Conservation (phyloP, 2,329 filamentous ascomycete genomes). For the Neopestalotiopsis sp. region DNA sequence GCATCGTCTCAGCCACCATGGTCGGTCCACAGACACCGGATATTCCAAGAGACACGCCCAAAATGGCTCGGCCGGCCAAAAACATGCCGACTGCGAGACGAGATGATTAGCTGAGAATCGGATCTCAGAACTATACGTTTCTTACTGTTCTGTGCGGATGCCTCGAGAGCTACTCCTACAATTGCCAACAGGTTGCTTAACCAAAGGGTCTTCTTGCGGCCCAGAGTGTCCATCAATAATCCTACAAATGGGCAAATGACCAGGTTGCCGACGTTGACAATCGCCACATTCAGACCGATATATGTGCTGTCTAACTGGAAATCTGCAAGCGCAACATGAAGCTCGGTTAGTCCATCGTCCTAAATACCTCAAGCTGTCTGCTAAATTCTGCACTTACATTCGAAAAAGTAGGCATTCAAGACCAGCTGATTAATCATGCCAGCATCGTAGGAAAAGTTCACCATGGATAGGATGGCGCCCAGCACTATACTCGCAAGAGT, state of each 20-base stretch:
- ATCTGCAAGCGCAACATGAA: neutral
- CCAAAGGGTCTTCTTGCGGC: neutral
- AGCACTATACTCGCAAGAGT: neutral
- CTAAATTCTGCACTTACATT: neutral
- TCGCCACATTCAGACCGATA: slow-evolving; percentile 1
- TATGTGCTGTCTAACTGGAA: neutral
- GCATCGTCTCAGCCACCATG: neutral
- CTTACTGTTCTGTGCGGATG: slow-evolving; percentile 3
- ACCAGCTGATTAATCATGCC: slow-evolving; percentile 6
- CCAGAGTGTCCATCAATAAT: neutral
- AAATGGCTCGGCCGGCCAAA: neutral
- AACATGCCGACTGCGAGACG: neutral
- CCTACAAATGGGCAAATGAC: neutral
- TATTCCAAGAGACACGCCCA: neutral
- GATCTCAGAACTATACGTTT: neutral
- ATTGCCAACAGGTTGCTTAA: neutral
- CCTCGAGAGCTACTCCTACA: neutral
- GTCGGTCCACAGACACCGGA: neutral
- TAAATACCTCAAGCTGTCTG: neutral
- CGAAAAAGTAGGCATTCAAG: neutral
- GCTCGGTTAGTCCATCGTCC: neutral
- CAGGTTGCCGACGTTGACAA: neutral
- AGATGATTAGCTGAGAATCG: neutral
- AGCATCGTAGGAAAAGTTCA: slow-evolving; percentile 6
- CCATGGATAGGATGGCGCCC: slow-evolving; percentile 5